phyloP scores from a whole-genome alignment of 805 yeast genomes.

The Hanseniaspora vineae region DNA sequence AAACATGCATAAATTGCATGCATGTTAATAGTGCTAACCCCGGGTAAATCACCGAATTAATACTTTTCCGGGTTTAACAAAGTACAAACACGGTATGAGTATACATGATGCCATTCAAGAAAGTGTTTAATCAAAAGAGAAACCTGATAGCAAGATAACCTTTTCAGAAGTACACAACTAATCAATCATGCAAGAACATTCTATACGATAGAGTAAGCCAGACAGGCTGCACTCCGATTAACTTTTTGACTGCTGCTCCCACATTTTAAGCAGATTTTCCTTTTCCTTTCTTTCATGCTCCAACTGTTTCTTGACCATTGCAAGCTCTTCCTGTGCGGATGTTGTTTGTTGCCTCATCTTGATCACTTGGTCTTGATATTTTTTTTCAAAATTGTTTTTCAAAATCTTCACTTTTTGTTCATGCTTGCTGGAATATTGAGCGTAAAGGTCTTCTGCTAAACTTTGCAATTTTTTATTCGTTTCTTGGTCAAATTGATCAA shows the following conservation, averaged over 20 bases:
- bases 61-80: no score
- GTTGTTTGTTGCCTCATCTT: constrained; percentile 31
- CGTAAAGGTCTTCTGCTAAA: constrained; percentile 56
- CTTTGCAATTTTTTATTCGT: constrained; percentile 37
- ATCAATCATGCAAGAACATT: no score
- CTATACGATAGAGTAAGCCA: no score
- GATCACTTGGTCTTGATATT: constrained; percentile 34
- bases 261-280: constrained; percentile 39
- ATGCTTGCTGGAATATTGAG: constrained; percentile 67
- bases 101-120: no score
- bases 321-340: constrained; percentile 37
- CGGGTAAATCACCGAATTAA: no score
- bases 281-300: constrained; percentile 45
- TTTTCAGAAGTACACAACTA: no score
- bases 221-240: no score
- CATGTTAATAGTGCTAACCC: no score
- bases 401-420: constrained; percentile 54
- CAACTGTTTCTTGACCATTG: constrained; percentile 35
- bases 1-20: no score
- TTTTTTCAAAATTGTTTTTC: constrained; percentile 37
- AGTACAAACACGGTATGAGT: no score
- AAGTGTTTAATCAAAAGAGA: no score
- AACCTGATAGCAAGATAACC: no score
- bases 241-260: constrained; percentile 16
- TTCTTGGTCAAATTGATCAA: background rate